phyloP scores from a whole-genome alignment of 2,329 filamentous ascomycete species.

The Curvularia sp. region DNA sequence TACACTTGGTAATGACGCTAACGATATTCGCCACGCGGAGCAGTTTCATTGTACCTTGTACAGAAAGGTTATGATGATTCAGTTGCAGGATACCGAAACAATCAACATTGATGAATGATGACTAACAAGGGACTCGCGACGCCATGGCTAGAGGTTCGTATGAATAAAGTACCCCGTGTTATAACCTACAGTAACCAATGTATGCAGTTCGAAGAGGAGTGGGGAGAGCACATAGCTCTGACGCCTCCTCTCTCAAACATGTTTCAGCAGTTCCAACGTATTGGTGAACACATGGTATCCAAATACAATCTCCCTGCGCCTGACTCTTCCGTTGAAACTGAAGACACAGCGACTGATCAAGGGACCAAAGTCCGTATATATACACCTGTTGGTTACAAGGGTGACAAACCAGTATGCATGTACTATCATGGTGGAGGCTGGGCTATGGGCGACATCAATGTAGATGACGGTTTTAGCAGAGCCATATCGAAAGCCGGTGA shows the following conservation, averaged over 20 bases:
- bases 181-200: slow-evolving; percentile 3
- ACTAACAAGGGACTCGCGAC: slow-evolving; percentile 34
- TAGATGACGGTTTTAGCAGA: slow-evolving; percentile 42
- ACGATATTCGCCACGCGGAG: neutral
- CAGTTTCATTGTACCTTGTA: neutral
- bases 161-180: slow-evolving; percentile 20
- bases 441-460: slow-evolving; percentile 48
- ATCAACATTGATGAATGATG: slow-evolving; percentile 2
- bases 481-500: slow-evolving; percentile 32
- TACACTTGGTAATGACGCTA: neutral
- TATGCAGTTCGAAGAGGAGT: slow-evolving; percentile 42
- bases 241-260: slow-evolving; percentile 32
- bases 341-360: slow-evolving; percentile 38
- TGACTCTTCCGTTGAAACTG: slow-evolving; percentile 42
- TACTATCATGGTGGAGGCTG: slow-evolving; percentile 51
- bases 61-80: neutral
- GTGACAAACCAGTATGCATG: slow-evolving; percentile 44
- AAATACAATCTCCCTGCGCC: slow-evolving; percentile 43
- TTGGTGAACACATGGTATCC: slow-evolving; percentile 29
- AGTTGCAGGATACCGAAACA: neutral
- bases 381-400: slow-evolving; percentile 41
- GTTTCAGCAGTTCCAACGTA: slow-evolving; percentile 22
- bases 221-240: slow-evolving; percentile 39
- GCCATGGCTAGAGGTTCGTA: slow-evolving; percentile 38
- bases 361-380: slow-evolving; percentile 47